Evolutionary conservation across 2,329 filamentous ascomycete species (phyloP), one percentile per base, ranked within the genome.

Genomic region (Aspergillus chevalieri): DNA sequence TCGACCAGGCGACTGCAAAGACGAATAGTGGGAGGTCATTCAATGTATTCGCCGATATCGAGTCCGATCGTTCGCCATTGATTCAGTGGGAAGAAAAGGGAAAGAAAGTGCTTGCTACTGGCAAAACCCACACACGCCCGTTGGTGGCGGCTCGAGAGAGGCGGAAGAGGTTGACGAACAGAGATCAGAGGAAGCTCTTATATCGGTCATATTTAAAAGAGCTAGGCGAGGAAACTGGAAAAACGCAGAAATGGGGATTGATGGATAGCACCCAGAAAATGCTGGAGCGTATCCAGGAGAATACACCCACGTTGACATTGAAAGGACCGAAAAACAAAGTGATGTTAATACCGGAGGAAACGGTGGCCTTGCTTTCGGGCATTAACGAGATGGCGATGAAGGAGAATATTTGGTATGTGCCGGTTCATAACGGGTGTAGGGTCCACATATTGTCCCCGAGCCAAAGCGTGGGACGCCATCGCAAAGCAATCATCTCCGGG

Each of bases 361-460:
- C 64, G 0, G 54, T 72, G 22, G 65, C 63, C 1, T 45, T 62
- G 8, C 49, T 73, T 39, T 54, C 60, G 12, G 70, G 70, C 3
- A 50, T 61, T 10, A 61, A 58, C 5, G 55, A 61, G 3, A 56
- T 59, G n/a, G 56, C 59, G 7, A 50, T 62, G 49, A 51, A 53
- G 33, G 70, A 73, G 51, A 73, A 73, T 50, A 59, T 71, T 6
- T 72, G 64, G 63, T 62, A 62, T 48, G 54, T 67, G 6, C 51
- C 55, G 8, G 48, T 70, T 14, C 62, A 57, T 12, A 66, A 69
- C 48, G 70, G 69, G 21, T 72, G 69, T 43, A 61, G 61, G 33
- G 63, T 72, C n/a, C 69, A 68, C 46, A 61, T 72, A 9, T 48
- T 69, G 24, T 55, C 58, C 43, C 49, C 60, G n/a, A 36, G 44